Evolutionary conservation across 2,329 filamentous ascomycete genomes (phyloP).

Genomic region (Aureobasidium sp.): DNA sequence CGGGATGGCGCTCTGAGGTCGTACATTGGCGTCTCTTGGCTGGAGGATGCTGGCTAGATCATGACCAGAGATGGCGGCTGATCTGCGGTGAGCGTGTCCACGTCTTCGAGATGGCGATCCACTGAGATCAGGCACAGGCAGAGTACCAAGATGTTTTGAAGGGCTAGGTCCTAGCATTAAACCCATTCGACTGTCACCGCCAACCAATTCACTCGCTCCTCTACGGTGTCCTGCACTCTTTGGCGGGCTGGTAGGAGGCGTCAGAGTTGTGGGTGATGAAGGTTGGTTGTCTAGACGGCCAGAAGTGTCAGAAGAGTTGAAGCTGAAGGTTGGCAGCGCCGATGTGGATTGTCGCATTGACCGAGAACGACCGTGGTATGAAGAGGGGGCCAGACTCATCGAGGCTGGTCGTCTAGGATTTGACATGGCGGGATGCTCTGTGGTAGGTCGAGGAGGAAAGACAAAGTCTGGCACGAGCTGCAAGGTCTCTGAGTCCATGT

Average conservation of each 20-base stretch:
- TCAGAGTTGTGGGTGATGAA: slow-evolving; percentile 27
- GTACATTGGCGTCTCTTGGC: slow-evolving; percentile 42
- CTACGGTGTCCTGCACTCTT: slow-evolving; percentile 59
- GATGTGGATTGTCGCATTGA: slow-evolving; percentile 35
- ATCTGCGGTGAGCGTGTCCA: slow-evolving; percentile 73
- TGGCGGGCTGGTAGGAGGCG: slow-evolving; percentile 38
- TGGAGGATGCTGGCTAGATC: slow-evolving; percentile 66
- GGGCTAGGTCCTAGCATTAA: slow-evolving; percentile 59
- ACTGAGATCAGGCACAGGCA: slow-evolving; percentile 45
- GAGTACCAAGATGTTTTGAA: slow-evolving; percentile 54
- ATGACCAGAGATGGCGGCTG: slow-evolving; percentile 71
- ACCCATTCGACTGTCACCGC: slow-evolving; percentile 52
- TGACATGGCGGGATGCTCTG: slow-evolving; percentile 19
- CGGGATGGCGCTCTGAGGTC: slow-evolving; percentile 1
- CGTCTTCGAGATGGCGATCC: slow-evolving; percentile 49
- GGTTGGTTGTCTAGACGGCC: slow-evolving; percentile 28
- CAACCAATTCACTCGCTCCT: slow-evolving; percentile 80
- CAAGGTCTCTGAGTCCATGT: slow-evolving; percentile 19
- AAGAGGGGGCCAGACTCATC: slow-evolving; percentile 28
- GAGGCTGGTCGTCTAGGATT: slow-evolving; percentile 24
- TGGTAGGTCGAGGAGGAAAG: slow-evolving; percentile 35
- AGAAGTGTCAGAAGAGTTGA: slow-evolving; percentile 38
- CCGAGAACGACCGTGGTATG: slow-evolving; percentile 29
- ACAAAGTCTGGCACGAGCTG: slow-evolving; percentile 42
- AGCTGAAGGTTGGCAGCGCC: slow-evolving; percentile 40